Percentiles rank a stretch among this genome's conserved stretches.
Conservation (phyloP, 2,329 filamentous ascomycete species). For the Ascocoryne sarcoides region DNA sequence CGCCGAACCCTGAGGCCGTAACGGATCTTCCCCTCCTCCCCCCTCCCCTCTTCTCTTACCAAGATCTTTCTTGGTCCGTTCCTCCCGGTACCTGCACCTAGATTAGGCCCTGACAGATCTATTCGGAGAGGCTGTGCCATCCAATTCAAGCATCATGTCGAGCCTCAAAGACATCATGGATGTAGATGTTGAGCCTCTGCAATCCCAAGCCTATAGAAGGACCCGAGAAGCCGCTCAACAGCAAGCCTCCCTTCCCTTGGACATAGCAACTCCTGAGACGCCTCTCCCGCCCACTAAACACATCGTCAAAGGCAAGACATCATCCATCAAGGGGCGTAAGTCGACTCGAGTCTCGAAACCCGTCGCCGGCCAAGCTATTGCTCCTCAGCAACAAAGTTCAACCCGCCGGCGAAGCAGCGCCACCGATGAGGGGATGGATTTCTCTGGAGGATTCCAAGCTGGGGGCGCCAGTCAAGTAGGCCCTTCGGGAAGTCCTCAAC, state of each 20-base stretch:
- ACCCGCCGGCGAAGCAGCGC: constrained; percentile 21
- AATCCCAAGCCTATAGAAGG: constrained; percentile 29
- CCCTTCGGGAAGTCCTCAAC: constrained; percentile 19
- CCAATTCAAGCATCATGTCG: constrained; percentile 22
- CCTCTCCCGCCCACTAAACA: constrained; percentile 17
- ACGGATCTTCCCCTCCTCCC: not conserved
- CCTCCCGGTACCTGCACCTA: not conserved
- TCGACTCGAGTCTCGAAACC: constrained; percentile 22
- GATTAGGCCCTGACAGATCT: not conserved
- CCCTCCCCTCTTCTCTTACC: too few relatives aligned
- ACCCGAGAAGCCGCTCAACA: constrained; percentile 23
- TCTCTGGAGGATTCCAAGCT: constrained; percentile 14
- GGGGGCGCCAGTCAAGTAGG: constrained; percentile 19
- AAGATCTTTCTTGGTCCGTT: too few relatives aligned
- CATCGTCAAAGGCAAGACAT: constrained; percentile 16
- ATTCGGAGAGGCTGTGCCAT: not conserved
- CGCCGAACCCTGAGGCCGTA: too few relatives aligned
- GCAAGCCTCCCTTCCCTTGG: constrained; percentile 20
- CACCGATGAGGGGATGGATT: constrained; percentile 22
- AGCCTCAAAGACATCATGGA: constrained; percentile 31
- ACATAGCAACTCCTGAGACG: constrained; percentile 15
- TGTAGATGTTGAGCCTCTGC: constrained; percentile 29
- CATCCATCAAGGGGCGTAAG: constrained; percentile 21
- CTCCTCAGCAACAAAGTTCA: constrained; percentile 11
- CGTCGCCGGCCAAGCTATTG: constrained; percentile 7